phyloP scores from a whole-genome alignment of 2,329 filamentous ascomycete genomes.

The Colletotrichum salicis region DNA sequence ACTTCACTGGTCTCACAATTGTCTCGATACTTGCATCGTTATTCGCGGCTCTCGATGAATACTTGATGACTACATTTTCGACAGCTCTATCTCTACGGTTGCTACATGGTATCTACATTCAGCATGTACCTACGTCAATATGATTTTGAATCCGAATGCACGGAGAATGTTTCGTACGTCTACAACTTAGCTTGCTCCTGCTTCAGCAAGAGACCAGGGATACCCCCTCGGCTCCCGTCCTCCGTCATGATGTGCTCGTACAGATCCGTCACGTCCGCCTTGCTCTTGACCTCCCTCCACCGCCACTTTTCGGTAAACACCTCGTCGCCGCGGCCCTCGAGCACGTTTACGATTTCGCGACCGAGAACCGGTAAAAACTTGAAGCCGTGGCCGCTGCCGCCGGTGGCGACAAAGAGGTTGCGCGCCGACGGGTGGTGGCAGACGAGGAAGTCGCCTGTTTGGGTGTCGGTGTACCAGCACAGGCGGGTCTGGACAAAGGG shows the following conservation, averaged over 20 bases:
- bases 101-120: background rate
- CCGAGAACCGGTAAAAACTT: slow-evolving; percentile 77
- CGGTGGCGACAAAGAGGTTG: slow-evolving; percentile 70
- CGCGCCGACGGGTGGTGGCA: slow-evolving; percentile 73
- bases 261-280: slow-evolving; percentile 48
- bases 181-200: slow-evolving; percentile 50
- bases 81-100: background rate
- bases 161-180: background rate
- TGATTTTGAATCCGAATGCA: too few relatives aligned
- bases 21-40: background rate
- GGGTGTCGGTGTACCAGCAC: slow-evolving; percentile 83
- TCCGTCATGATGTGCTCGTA: slow-evolving; percentile 57
- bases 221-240: slow-evolving; percentile 64
- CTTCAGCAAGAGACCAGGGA: slow-evolving; percentile 56
- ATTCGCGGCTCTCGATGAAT: too few relatives aligned
- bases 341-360: slow-evolving; percentile 67
- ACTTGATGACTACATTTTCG: background rate
- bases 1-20: background rate
- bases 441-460: slow-evolving; percentile 76
- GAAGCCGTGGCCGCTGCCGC: slow-evolving; percentile 73
- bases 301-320: slow-evolving; percentile 69
- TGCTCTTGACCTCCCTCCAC: slow-evolving; percentile 67
- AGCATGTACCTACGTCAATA: background rate
- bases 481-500: slow-evolving; percentile 71
- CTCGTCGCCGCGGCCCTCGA: slow-evolving; percentile 56